phyloP scores from a whole-genome alignment of 176 grass and related monocot species.

The Sorghum bicolor region DNA sequence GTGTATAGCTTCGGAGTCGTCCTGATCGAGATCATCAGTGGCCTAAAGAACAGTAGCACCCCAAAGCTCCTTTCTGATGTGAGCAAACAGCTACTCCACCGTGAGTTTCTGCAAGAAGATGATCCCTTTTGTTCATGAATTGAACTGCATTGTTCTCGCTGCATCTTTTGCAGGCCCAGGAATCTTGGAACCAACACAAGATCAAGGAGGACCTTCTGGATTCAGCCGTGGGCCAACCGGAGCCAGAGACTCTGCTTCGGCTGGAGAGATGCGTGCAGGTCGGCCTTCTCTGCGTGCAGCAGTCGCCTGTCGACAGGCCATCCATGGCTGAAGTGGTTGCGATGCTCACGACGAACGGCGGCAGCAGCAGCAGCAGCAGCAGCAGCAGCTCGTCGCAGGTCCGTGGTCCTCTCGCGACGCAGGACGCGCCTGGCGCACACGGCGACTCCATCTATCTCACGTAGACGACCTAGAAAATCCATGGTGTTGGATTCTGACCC shows the following conservation, averaged over 20 bases:
- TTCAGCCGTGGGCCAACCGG: neutral
- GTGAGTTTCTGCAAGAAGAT: neutral
- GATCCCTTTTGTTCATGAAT: neutral
- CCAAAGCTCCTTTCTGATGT: constrained; percentile 4
- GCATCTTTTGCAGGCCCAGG: constrained; percentile 20
- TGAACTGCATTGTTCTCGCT: neutral
- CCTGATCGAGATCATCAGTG: constrained; percentile 1
- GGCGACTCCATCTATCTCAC: neutral
- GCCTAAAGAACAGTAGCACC: neutral
- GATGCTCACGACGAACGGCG: constrained; percentile 23
- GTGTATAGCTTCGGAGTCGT: constrained; percentile 21
- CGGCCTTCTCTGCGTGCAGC: constrained; percentile 59
- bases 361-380: too few relatives aligned
- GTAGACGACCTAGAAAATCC: neutral
- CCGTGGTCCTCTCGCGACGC: neutral
- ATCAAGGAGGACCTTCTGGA: constrained; percentile 24
- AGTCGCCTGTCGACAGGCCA: constrained; percentile 21
- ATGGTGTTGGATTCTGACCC: too few relatives aligned
- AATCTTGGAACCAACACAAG: constrained; percentile 17
- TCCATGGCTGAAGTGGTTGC: constrained; percentile 22
- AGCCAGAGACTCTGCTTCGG: neutral
- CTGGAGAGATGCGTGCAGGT: constrained; percentile 41
- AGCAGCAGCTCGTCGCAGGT: neutral
- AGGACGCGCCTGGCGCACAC: neutral
- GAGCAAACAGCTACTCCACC: neutral